Evolutionary conservation across 306 rosid species (phyloP).

Genomic region (Pyrus betulifolia): DNA sequence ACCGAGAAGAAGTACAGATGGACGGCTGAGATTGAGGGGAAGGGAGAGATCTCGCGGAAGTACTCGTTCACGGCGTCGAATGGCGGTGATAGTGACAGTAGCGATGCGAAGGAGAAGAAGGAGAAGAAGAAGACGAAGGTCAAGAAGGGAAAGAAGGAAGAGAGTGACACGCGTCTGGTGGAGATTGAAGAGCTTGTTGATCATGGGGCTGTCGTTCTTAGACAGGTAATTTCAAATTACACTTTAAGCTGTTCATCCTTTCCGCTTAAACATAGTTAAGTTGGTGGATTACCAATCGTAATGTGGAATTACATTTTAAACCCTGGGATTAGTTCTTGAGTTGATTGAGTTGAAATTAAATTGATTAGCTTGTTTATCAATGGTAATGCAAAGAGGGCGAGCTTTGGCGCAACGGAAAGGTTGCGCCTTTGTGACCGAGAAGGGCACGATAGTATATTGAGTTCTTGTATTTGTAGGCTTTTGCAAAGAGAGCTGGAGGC

Average conservation of each 20-base stretch:
- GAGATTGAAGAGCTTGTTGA: constrained; percentile 64
- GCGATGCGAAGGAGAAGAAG: constrained; percentile 32
- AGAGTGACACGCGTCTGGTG: constrained; percentile 50
- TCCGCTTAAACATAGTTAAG: not conserved
- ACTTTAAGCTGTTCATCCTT: not conserved
- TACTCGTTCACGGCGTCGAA: constrained; percentile 51
- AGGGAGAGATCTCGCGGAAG: constrained; percentile 41
- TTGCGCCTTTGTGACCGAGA: too few species aligned
- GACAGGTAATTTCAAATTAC: constrained; percentile 51
- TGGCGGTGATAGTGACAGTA: constrained; percentile 22
- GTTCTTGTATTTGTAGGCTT: constrained; percentile 43
- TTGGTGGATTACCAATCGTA: not conserved
- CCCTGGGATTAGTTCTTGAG: too few species aligned
- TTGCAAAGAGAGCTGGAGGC: constrained; percentile 61
- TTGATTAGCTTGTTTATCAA: not conserved
- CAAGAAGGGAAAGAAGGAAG: constrained; percentile 40
- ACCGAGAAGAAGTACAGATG: constrained; percentile 49
- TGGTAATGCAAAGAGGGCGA: too few species aligned
- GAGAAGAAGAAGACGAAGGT: constrained; percentile 18
- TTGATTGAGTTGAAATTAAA: not conserved
- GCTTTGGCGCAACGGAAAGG: too few species aligned
- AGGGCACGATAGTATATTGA: not conserved
- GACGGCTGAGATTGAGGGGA: constrained; percentile 83
- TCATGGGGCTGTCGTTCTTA: constrained; percentile 56
- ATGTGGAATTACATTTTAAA: too few species aligned